Percentiles rank a stretch among this genome's conserved stretches.
Evolutionary conservation across 768 basidiomycete genomes (phyloP).

Genomic region (Austroboletus eburneus): DNA sequence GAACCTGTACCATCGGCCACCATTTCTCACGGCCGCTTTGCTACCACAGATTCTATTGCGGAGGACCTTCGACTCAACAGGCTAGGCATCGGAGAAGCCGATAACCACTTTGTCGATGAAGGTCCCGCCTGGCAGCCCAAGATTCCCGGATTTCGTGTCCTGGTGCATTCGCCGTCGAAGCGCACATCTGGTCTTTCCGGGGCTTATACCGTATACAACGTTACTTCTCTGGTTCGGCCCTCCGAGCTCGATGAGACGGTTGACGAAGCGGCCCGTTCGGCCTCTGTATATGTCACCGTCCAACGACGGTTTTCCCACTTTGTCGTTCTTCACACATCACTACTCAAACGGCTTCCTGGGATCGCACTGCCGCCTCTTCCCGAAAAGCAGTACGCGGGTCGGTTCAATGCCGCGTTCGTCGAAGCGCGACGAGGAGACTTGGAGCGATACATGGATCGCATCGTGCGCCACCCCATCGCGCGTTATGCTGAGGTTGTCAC

Average conservation of each 20-base stretch:
- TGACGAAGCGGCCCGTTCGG: conserved; percentile 19
- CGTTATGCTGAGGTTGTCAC: conserved; percentile 76
- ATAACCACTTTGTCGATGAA: conserved; percentile 66
- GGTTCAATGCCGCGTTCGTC: conserved; percentile 78
- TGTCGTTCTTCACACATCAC: conserved; percentile 66
- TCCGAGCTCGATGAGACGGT: conserved; percentile 16
- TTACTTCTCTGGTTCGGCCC: conserved; percentile 50
- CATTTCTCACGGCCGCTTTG: conserved; percentile 26
- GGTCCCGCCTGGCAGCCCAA: conserved; percentile 73
- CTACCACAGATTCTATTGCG: conserved; percentile 35
- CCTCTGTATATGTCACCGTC: conserved; percentile 61
- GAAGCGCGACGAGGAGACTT: conserved; percentile 79
- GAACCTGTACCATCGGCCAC: conserved; percentile 16
- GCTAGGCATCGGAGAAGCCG: conserved; percentile 52
- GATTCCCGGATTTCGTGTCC: conserved; percentile 65
- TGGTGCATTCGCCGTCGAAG: conserved; percentile 81
- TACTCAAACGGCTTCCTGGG: conserved; percentile 66
- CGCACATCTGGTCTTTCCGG: conserved; percentile 60
- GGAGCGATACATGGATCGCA: conserved; percentile 67
- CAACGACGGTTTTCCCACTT: conserved; percentile 85
- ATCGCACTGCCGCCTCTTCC: conserved; percentile 79
- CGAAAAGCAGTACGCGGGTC: conserved; percentile 79
- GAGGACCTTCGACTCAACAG: conserved; percentile 38
- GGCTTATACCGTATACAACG: conserved; percentile 69
- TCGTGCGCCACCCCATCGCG: conserved; percentile 73